Percentiles rank a stretch among this genome's conserved stretches.
Evolutionary conservation across 2,329 filamentous ascomycete species (phyloP).

Genomic region (Teratosphaeria nubilosa): DNA sequence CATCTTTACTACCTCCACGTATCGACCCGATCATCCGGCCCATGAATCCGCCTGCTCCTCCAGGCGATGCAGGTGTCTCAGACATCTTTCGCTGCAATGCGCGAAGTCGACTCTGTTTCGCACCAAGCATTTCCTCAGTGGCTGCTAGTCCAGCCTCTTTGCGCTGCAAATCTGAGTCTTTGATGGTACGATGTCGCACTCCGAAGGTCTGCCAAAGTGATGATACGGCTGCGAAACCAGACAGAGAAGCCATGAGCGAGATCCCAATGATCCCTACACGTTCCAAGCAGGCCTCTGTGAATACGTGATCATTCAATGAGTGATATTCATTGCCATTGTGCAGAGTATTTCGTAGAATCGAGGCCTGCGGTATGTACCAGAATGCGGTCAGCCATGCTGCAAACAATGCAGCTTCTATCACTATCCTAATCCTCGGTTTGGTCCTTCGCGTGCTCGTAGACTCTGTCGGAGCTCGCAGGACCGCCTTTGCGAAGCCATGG

Average conservation of each 20-base stretch:
- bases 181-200: constrained; percentile 48
- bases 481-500: constrained; percentile 39
- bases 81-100: constrained; percentile 56
- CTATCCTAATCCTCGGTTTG: constrained; percentile 37
- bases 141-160: constrained; percentile 72
- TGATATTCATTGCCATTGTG: constrained; percentile 32
- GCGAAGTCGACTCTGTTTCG: constrained; percentile 63
- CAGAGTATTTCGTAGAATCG: constrained; percentile 25
- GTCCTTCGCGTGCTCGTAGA: constrained; percentile 51
- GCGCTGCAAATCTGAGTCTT: constrained; percentile 61
- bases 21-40: constrained; percentile 64
- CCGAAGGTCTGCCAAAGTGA: constrained; percentile 77
- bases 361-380: constrained; percentile 47
- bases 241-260: constrained; percentile 75
- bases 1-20: constrained; percentile 51
- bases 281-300: constrained; percentile 48
- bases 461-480: constrained; percentile 51
- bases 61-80: constrained; percentile 24
- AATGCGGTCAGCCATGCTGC: constrained; percentile 61
- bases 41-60: constrained; percentile 48
- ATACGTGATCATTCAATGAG: constrained; percentile 31
- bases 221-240: constrained; percentile 80
- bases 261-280: constrained; percentile 77
- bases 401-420: constrained; percentile 52
- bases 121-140: constrained; percentile 66